Conservation (phyloP, 345 rosid species). For the Brassica napus region DNA sequence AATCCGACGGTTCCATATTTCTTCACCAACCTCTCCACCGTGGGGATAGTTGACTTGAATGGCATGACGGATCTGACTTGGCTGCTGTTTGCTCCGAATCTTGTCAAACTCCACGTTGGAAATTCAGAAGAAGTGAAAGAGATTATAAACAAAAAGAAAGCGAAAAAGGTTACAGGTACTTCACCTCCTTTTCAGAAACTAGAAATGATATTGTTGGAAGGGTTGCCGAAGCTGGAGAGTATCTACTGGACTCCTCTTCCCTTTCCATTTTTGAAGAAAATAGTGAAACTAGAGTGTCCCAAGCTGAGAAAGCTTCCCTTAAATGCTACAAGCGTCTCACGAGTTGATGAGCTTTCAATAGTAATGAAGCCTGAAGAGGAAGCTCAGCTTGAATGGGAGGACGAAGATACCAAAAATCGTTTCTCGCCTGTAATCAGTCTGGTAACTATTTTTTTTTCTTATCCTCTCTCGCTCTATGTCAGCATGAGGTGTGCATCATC, state of each 20-base stretch:
- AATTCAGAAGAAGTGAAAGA: not conserved
- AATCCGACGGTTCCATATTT: not conserved
- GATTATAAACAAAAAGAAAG: not conserved
- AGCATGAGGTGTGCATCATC: not conserved
- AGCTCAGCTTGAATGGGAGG: not conserved
- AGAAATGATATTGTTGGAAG: not conserved
- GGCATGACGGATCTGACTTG: conserved; percentile 27
- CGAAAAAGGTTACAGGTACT: not conserved
- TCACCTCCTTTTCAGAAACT: not conserved
- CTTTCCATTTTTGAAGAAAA: not conserved
- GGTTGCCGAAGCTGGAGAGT: conserved; percentile 3
- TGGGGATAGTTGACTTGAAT: not conserved
- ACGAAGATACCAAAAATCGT: conserved; percentile 2
- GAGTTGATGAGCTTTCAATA: not conserved
- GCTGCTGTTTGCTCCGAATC: conserved; percentile 1
- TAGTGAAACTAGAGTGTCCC: not conserved
- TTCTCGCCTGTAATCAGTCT: not conserved
- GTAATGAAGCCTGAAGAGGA: not conserved
- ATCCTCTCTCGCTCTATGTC: not conserved
- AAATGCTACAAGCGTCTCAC: conserved; percentile 14
- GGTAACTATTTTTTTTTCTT: not conserved
- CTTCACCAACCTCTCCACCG: conserved; percentile 3
- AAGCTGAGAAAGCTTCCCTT: not conserved
- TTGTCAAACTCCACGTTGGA: not conserved
- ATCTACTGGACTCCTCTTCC: conserved; percentile 8